These are phyloP conservation scores for Metschnikowia borealis DNA, from an alignment of 805 yeast genomes.

Conservation along the genomic window DNA sequence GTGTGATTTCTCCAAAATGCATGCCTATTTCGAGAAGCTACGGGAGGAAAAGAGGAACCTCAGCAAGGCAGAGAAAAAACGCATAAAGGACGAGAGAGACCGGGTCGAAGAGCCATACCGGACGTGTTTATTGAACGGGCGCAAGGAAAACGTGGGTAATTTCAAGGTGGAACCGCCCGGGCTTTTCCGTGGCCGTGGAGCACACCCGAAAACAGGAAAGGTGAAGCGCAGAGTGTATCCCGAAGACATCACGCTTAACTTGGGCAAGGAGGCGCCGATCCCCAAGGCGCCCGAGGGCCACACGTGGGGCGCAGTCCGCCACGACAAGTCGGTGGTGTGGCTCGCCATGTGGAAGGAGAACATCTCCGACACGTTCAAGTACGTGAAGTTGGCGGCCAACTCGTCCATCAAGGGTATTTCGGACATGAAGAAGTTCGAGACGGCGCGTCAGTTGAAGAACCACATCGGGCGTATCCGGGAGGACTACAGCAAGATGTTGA, in stretches of 20 bases:
- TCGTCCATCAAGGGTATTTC: slow-evolving; percentile 89
- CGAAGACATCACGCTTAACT: slow-evolving; percentile 82
- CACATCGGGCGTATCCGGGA: slow-evolving; percentile 69
- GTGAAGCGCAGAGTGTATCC: slow-evolving; percentile 82
- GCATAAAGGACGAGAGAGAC: slow-evolving; percentile 67
- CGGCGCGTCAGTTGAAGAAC: slow-evolving; percentile 77
- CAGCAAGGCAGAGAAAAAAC: slow-evolving; percentile 71
- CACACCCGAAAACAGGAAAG: slow-evolving; percentile 94
- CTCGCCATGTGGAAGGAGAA: slow-evolving; percentile 97
- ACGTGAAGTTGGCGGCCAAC: slow-evolving; percentile 86
- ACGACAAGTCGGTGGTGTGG: slow-evolving; percentile 92
- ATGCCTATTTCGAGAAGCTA: slow-evolving; percentile 61
- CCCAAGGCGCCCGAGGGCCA: slow-evolving; percentile 89
- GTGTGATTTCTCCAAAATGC: slow-evolving; percentile 77
- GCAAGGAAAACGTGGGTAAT: slow-evolving; percentile 89
- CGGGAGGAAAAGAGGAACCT: slow-evolving; percentile 70
- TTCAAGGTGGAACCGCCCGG: slow-evolving; percentile 97
- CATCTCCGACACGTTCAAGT: slow-evolving; percentile 75
- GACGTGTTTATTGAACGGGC: slow-evolving; percentile 76
- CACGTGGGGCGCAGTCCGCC: slow-evolving; percentile 82
- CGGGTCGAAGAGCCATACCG: slow-evolving; percentile 75
- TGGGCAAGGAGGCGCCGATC: slow-evolving; percentile 64
- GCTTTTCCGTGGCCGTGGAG: slow-evolving; percentile 92
- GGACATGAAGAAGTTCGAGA: slow-evolving; percentile 88
- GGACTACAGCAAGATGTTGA: slow-evolving; percentile 69